Evolutionary conservation across 768 basidiomycete species (phyloP), one percentile per base, ranked within the genome.

Genomic region (Tricholoma sp.): DNA sequence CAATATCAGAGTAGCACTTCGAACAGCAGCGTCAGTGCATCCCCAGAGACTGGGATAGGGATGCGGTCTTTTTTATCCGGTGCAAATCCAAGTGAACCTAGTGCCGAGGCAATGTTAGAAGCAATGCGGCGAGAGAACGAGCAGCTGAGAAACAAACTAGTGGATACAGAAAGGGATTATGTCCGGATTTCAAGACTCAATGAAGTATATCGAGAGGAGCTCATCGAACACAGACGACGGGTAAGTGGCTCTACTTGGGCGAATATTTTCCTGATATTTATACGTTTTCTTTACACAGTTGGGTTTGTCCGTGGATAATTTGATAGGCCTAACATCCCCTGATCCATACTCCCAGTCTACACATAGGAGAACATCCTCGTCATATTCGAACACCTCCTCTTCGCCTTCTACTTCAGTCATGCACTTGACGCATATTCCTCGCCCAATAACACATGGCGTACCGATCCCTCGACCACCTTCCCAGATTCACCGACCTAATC

Each of bases 121-220:
- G 84, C 90, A 11, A 77, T 94, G 76, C 78, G 84, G 41, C 68
- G 83, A 56, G 91, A 94, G 76, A 94, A 94, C 60, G 91, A 91
- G 61, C 79, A 83, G 49, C 67, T 94, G 59, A 71, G 91, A 51
- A 79, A 69, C 53, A 75, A 83, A 54, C 68, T 94, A 52, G 83
- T 83, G 9, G 86, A 86, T 50, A 88, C 85, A 6, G 91, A 94
- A 70, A 70, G 87, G 59, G 88, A 90, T 61, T 92, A 85, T 65
- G 80, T 89, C 57, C 81, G 87, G 32, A 79, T 91, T 49, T 76
- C 83, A 50, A 72, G 89, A 60, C 70, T 91, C 65, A 93, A 92
- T 60, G 91, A 93, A 62, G 80, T 91, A 4, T 94, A 93, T 65
- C 77, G 89, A 31, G 91, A 91, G 70, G 91, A 94, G 69, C 71